These are phyloP conservation scores for Aspergillus quadricinctus DNA, from an alignment of 2,329 filamentous ascomycete genomes.

Conservation along the genomic window DNA sequence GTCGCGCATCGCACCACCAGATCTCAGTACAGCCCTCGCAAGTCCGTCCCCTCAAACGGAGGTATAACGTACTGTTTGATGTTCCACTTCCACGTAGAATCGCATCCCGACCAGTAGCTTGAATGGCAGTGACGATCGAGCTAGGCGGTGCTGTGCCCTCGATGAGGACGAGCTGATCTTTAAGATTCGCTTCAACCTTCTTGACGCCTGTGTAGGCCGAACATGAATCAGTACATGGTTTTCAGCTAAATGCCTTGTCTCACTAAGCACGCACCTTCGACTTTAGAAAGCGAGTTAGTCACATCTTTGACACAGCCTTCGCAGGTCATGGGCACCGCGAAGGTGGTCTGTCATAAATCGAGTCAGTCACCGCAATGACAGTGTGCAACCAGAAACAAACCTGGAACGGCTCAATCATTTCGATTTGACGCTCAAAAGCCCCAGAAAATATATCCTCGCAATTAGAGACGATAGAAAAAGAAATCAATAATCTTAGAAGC, in stretches of 20 bases:
- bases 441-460: neutral
- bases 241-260: neutral
- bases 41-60: constrained; percentile 3
- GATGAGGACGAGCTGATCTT: constrained; percentile 77
- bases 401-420: constrained; percentile 46
- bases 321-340: constrained; percentile 91
- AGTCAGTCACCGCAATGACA: constrained; percentile 11
- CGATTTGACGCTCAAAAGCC: neutral
- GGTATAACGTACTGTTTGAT: constrained; percentile 62
- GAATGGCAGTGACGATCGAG: constrained; percentile 81
- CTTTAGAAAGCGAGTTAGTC: constrained; percentile 69
- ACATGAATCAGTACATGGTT: neutral
- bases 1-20: neutral
- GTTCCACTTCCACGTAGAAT: constrained; percentile 85
- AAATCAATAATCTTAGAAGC: neutral
- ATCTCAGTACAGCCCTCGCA: constrained; percentile 1
- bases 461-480: neutral
- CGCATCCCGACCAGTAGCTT: constrained; percentile 85
- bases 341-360: constrained; percentile 65
- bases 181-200: constrained; percentile 76
- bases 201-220: constrained; percentile 58
- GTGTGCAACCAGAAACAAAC: constrained; percentile 21
- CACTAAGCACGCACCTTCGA: constrained; percentile 52
- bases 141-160: constrained; percentile 89
- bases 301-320: constrained; percentile 84